phyloP scores from a whole-genome alignment of 805 yeast species.

The Clavispora asparagi region DNA sequence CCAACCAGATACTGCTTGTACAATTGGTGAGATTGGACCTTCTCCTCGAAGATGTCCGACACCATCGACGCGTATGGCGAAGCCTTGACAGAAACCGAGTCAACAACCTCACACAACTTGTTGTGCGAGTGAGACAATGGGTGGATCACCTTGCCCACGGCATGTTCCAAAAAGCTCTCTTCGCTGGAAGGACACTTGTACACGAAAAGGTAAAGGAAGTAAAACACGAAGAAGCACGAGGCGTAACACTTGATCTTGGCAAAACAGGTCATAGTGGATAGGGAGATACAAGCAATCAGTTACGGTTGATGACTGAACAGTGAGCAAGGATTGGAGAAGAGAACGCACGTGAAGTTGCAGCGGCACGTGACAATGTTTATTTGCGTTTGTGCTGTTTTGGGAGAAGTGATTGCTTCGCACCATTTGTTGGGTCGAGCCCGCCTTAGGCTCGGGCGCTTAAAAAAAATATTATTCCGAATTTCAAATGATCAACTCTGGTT shows the following conservation, averaged over 20 bases:
- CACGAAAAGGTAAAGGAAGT: slow-evolving; percentile 32
- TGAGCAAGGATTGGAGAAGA: slow-evolving; percentile 1
- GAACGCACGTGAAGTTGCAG: slow-evolving; percentile 1
- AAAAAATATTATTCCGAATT: neutral
- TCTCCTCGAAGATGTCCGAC: slow-evolving; percentile 27
- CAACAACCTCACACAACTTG: slow-evolving; percentile 29
- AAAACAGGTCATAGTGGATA: slow-evolving; percentile 8
- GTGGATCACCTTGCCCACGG: slow-evolving; percentile 27
- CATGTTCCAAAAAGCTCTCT: slow-evolving; percentile 23
- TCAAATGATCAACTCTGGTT: no score
- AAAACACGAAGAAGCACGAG: slow-evolving; percentile 23
- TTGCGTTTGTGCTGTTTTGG: neutral
- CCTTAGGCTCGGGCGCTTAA: neutral
- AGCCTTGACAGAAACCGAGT: slow-evolving; percentile 21
- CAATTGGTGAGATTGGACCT: slow-evolving; percentile 33
- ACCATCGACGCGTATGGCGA: slow-evolving; percentile 27
- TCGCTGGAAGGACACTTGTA: slow-evolving; percentile 35
- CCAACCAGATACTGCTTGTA: slow-evolving; percentile 28
- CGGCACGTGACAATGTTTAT: neutral
- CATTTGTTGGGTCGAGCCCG: neutral
- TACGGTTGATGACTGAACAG: neutral
- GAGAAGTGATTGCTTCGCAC: slow-evolving; percentile 2
- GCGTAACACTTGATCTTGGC: slow-evolving; percentile 18
- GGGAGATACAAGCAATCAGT: neutral
- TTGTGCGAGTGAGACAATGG: slow-evolving; percentile 35